phyloP scores from a whole-genome alignment of 768 basidiomycete species.

The Phanerochaete carnosa region DNA sequence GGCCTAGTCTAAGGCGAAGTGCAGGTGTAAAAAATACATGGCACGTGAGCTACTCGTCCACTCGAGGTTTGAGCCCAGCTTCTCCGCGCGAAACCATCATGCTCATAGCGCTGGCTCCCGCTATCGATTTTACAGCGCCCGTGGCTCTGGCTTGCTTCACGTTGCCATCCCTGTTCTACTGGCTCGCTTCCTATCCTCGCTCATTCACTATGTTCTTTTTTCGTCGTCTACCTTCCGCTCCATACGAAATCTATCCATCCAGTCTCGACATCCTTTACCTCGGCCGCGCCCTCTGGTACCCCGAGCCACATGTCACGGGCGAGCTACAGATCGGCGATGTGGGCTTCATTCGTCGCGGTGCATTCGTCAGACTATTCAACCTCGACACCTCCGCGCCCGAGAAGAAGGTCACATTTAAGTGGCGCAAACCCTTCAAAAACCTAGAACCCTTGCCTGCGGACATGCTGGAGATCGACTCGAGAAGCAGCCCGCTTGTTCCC shows the following conservation, averaged over 20 bases:
- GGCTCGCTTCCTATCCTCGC: too few species aligned
- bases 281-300: not conserved
- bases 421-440: not conserved
- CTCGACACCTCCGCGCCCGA: not conserved
- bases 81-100: too few species aligned
- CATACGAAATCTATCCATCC: not conserved
- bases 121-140: too few species aligned
- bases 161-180: too few species aligned
- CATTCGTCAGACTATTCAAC: slow-evolving; percentile 10
- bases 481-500: not conserved
- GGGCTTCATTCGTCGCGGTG: slow-evolving; percentile 1
- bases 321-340: slow-evolving; percentile 4
- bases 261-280: not conserved
- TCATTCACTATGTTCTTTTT: too few species aligned
- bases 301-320: not conserved
- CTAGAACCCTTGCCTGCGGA: not conserved
- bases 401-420: not conserved
- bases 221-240: not conserved
- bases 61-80: too few species aligned
- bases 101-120: too few species aligned
- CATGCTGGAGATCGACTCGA: not conserved
- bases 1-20: too few species aligned
- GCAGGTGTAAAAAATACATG: too few species aligned
- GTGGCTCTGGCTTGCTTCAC: too few species aligned
- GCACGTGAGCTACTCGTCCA: too few species aligned